Percentiles rank a stretch among this genome's conserved stretches.
Evolutionary conservation across 1,139 yeast species (phyloP).

Genomic region (Saccharomyces pastorianus): DNA sequence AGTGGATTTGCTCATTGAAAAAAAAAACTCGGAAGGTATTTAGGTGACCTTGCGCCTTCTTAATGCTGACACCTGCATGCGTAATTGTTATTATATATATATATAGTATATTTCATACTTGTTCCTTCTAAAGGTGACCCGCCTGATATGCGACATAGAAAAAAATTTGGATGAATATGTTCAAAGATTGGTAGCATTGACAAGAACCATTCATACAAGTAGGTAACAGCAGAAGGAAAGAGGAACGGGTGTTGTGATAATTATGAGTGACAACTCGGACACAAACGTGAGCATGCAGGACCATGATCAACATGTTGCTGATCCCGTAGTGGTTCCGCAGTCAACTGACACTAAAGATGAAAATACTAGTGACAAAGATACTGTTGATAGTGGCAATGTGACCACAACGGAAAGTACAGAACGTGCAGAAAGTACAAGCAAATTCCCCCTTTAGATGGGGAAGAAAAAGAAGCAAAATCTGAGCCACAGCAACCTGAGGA

Average conservation of each 20-base stretch:
- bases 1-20: conserved; percentile 3
- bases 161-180: neutral
- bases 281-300: neutral
- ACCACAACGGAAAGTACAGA: neutral
- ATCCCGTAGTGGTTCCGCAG: neutral
- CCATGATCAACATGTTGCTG: neutral
- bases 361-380: neutral
- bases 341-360: neutral
- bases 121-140: neutral
- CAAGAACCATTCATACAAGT: neutral
- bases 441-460: neutral
- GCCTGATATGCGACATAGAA: neutral
- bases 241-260: neutral
- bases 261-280: neutral
- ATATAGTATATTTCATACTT: neutral
- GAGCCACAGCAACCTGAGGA: neutral
- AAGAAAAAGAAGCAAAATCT: neutral
- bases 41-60: neutral
- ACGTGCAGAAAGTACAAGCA: neutral
- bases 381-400: neutral
- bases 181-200: neutral
- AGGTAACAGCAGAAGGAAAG: neutral
- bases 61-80: neutral
- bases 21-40: too few relatives aligned
- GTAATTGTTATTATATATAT: neutral